phyloP scores from a whole-genome alignment of 2,329 filamentous ascomycete genomes.

The Colletotrichum tabaci region DNA sequence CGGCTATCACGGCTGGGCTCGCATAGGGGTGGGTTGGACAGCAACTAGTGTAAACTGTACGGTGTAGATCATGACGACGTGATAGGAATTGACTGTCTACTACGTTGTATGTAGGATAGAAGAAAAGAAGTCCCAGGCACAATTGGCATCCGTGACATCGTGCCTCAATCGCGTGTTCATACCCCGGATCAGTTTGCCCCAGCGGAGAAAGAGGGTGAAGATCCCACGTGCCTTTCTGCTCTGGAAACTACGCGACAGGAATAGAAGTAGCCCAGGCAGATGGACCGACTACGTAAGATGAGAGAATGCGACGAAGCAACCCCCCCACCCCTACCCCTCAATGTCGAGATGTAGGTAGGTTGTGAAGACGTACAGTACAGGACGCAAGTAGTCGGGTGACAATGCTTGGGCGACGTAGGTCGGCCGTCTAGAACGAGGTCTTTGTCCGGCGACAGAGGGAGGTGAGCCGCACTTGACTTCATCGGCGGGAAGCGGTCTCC shows the following conservation, averaged over 20 bases:
- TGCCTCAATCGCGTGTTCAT: background rate
- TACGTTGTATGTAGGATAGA: background rate
- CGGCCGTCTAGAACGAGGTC: constrained; percentile 15
- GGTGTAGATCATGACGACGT: constrained; percentile 25
- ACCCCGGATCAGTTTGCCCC: background rate
- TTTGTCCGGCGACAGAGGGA: background rate
- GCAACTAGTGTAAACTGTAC: background rate
- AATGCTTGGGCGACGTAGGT: constrained; percentile 35
- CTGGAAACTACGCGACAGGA: background rate
- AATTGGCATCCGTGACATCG: background rate
- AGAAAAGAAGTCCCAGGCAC: background rate
- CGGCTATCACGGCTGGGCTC: constrained; percentile 11
- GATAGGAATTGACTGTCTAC: background rate
- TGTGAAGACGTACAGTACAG: background rate
- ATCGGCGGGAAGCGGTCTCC: constrained; percentile 19
- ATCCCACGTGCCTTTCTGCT: background rate
- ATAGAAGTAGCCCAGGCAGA: background rate
- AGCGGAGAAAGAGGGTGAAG: background rate
- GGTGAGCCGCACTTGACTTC: constrained; percentile 37
- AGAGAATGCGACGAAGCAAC: background rate
- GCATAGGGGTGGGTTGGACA: background rate
- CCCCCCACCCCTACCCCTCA: background rate
- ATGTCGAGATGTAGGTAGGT: background rate
- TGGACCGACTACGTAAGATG: background rate
- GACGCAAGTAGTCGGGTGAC: background rate